These are phyloP conservation scores for Excoecaria agallocha DNA, from an alignment of 345 rosid species.

Conservation along the genomic window DNA sequence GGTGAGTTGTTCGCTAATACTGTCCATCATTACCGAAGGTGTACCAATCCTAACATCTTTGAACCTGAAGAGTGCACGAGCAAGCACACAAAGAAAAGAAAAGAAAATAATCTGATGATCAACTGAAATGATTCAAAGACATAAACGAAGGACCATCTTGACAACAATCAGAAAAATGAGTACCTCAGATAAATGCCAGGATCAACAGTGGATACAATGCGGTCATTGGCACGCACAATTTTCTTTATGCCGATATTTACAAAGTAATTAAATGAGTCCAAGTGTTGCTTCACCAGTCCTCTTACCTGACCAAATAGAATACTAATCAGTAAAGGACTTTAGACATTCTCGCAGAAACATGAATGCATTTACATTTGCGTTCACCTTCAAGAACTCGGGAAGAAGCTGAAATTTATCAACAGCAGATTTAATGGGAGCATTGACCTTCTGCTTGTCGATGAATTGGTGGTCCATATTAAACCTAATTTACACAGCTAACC, in stretches of 20 bases:
- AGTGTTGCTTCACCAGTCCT: slow-evolving; percentile 92
- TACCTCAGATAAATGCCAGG: slow-evolving; percentile 65
- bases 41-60: slow-evolving; percentile 63
- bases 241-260: slow-evolving; percentile 70
- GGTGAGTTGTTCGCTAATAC: slow-evolving; percentile 34
- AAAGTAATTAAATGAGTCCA: slow-evolving; percentile 88
- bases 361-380: neutral
- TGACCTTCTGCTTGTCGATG: slow-evolving; percentile 41
- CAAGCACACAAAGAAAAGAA: too few species aligned
- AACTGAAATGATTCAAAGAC: neutral
- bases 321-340: too few species aligned
- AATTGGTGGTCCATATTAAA: slow-evolving; percentile 9
- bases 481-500: neutral
- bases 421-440: slow-evolving; percentile 49
- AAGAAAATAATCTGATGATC: neutral
- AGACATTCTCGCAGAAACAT: neutral
- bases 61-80: slow-evolving; percentile 46
- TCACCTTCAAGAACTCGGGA: slow-evolving; percentile 69
- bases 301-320: slow-evolving; percentile 46
- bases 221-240: slow-evolving; percentile 76
- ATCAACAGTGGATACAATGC: slow-evolving; percentile 44
- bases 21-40: slow-evolving; percentile 43
- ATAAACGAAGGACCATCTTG: neutral
- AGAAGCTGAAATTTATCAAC: slow-evolving; percentile 61
- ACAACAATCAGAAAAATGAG: neutral